Evolutionary conservation across 163 green algal genomes (phyloP).

Genomic region (Prototheca wickerhamii): DNA sequence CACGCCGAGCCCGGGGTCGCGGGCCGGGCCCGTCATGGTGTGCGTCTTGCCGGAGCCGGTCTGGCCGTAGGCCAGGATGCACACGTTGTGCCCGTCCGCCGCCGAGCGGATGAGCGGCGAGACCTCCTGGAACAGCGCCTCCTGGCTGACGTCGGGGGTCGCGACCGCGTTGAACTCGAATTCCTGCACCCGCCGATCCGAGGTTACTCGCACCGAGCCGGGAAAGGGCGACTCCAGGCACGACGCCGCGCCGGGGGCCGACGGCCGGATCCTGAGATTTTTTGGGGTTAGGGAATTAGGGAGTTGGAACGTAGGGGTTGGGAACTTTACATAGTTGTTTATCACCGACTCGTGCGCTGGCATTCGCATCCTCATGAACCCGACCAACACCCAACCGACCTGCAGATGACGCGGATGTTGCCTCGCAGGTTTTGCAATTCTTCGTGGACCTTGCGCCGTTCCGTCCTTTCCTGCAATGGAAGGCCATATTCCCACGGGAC

Average conservation of each 20-base stretch:
- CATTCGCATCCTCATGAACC: no score
- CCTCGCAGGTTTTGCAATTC: constrained; percentile 29
- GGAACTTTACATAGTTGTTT: constrained; percentile 31
- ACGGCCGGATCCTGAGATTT: not conserved
- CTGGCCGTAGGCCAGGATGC: constrained; percentile 58
- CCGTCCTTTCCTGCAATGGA: constrained; percentile 25
- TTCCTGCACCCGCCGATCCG: constrained; percentile 31
- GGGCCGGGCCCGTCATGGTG: no score
- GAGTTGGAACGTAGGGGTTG: not conserved
- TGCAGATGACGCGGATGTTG: constrained; percentile 34
- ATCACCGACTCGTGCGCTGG: constrained; percentile 20
- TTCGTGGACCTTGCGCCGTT: constrained; percentile 30
- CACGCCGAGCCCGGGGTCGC: constrained; percentile 43
- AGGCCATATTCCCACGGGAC: constrained; percentile 47
- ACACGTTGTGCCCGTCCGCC: constrained; percentile 77
- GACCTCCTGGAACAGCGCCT: no score
- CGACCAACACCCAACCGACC: constrained; percentile 51
- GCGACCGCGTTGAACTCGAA: constrained; percentile 54
- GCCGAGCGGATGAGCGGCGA: constrained; percentile 12
- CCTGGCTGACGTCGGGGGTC: constrained; percentile 23
- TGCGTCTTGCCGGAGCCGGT: constrained; percentile 63
- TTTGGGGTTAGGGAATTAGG: not conserved
- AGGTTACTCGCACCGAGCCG: constrained; percentile 28
- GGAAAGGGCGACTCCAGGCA: constrained; percentile 37
- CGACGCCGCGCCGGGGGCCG: not conserved